Conservation (phyloP, 2,329 filamentous ascomycete genomes). For the Fusarium cyanostomum region DNA sequence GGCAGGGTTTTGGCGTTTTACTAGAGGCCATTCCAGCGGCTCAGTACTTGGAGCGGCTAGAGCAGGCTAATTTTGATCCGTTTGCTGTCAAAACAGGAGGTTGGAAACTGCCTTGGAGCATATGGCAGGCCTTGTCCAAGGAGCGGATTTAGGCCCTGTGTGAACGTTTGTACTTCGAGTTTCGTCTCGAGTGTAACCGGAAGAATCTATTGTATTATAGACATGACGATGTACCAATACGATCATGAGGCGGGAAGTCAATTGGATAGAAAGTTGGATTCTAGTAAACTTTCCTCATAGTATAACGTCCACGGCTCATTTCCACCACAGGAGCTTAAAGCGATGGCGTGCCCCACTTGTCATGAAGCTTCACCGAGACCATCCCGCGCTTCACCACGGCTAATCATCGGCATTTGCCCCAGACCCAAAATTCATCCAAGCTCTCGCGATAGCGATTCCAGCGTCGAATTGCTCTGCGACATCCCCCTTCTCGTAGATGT, state of each 20-base stretch:
- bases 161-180: constrained; percentile 3
- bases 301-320: too few species aligned
- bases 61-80: constrained; percentile 84
- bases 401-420: constrained; percentile 43
- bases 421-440: constrained; percentile 36
- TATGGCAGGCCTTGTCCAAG: constrained; percentile 64
- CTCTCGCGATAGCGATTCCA: constrained; percentile 20
- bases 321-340: neutral
- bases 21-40: constrained; percentile 81
- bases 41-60: constrained; percentile 80
- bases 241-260: constrained; percentile 12
- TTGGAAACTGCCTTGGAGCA: constrained; percentile 88
- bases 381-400: constrained; percentile 37
- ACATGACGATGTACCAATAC: constrained; percentile 10
- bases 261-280: neutral
- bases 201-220: constrained; percentile 24
- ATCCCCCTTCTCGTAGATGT: constrained; percentile 42
- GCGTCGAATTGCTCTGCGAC: constrained; percentile 25
- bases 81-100: constrained; percentile 70
- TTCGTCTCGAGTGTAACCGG: constrained; percentile 3
- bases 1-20: constrained; percentile 79
- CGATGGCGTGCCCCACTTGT: constrained; percentile 16
- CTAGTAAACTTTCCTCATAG: too few species aligned
- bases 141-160: constrained; percentile 53
- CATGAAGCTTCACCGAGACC: constrained; percentile 19